Evolutionary conservation across 2,329 filamentous ascomycete genomes (phyloP), one percentile per base, ranked within the genome.

Genomic region (Pseudogymnoascus sp.): DNA sequence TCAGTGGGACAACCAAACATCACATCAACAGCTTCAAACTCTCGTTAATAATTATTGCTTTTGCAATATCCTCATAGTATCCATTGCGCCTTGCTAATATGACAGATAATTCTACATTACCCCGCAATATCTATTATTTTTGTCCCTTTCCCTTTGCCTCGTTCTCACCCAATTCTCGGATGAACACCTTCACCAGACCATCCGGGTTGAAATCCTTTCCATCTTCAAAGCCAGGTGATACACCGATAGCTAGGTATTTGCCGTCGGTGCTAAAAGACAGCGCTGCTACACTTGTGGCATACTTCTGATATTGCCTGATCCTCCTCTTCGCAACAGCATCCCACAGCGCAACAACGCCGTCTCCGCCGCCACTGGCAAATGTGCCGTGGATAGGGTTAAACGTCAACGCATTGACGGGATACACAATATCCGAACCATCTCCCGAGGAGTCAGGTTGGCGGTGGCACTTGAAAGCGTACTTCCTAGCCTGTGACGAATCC

Each of bases 381-480:
- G 86, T 88, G 21, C 72, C 73, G 67, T 86, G 80, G 1, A 85
- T 74, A 2, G 88, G 88, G 71, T 90, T 87, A 72, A 89, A 91
- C 0, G 87, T 81, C 6, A 91, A 77, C 4, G 87, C 84, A 68
- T 91, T 88, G 61, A 91, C 88, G 0, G 88, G 88, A 69, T 89
- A 90, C 2, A 91, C 86, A 1, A 90, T 79, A 71, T 91, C 88
- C 83, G 62, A 78, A 73, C 31, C 75, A 40, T 83, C 83, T 8
- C 82, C 81, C 42, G 87, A 82, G 1, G 84, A 77, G 8, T 80
- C 82, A 1, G 86, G 82, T 75, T 96, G 91, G 3, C 95, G 85
- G 77, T 99, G 95, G 77, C 95, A 99, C 77, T 99, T 99, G 84
- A 99, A 99, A 12, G 95, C 95, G 75, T 97, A 99, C 76, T 97